Percentiles rank a stretch among this genome's conserved stretches.
These are phyloP conservation scores for Alternaria sp. DNA, from an alignment of 2,329 filamentous ascomycete species.

Conservation along the genomic window DNA sequence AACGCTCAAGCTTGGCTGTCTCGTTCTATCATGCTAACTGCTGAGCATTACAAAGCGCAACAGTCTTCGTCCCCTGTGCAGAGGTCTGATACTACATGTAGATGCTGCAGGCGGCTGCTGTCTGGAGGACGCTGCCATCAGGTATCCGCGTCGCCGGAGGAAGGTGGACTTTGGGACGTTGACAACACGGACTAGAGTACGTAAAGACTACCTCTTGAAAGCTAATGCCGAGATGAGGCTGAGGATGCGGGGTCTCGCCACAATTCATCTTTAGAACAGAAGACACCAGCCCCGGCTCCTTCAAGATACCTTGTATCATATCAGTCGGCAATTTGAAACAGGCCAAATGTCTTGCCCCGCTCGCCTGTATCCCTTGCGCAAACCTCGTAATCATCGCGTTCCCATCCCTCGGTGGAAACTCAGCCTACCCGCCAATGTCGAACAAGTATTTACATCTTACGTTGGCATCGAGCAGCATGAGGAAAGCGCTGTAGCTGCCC, in stretches of 20 bases:
- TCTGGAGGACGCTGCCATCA: neutral
- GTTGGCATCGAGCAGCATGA: constrained; percentile 40
- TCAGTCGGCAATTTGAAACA: neutral
- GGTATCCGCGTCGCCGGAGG: neutral
- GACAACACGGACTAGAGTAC: neutral
- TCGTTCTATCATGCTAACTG: neutral
- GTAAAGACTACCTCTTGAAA: neutral
- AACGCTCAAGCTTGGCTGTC: neutral
- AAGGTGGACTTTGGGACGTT: neutral
- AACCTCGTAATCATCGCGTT: constrained; percentile 39
- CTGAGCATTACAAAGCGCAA: neutral
- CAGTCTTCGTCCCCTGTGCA: neutral
- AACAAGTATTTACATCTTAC: constrained; percentile 39
- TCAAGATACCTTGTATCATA: neutral
- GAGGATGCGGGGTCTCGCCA: neutral
- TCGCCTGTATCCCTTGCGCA: constrained; percentile 39
- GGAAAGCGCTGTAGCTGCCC: neutral
- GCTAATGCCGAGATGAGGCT: neutral
- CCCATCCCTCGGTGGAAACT: constrained; percentile 44
- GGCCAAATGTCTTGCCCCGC: constrained; percentile 20
- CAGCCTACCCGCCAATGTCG: constrained; percentile 25
- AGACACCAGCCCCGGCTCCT: neutral
- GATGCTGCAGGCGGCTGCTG: neutral
- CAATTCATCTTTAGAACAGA: neutral
- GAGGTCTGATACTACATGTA: neutral